Percentiles rank a stretch among this genome's conserved stretches.
Evolutionary conservation across 345 rosid genomes (phyloP).

Genomic region (Salix koriyanagi): DNA sequence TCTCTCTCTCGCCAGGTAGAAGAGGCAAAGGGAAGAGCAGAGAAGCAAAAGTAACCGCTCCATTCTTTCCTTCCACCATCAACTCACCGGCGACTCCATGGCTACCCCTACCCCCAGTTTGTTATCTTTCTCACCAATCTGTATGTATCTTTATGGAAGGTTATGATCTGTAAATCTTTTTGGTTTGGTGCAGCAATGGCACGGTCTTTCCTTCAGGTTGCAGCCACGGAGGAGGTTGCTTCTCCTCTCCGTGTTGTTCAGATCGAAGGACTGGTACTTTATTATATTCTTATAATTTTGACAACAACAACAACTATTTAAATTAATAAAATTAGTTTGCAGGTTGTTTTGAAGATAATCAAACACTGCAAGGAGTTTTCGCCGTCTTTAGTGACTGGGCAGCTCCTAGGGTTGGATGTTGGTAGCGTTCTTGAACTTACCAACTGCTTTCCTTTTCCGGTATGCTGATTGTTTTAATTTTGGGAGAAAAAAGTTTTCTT

Average conservation of each 20-base stretch:
- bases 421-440: conserved; percentile 98
- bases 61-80: background rate
- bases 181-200: conserved; percentile 32
- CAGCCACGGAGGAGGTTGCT: conserved; percentile 74
- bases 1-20: background rate
- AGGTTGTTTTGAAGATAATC: conserved; percentile 89
- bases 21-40: background rate
- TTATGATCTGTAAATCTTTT: background rate
- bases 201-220: conserved; percentile 83
- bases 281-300: background rate
- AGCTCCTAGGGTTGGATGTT: conserved; percentile 96
- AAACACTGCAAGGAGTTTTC: conserved; percentile 98
- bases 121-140: background rate
- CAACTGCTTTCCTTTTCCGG: conserved; percentile 98
- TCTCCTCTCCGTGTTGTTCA: conserved; percentile 94
- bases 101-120: background rate
- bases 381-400: conserved; percentile 93
- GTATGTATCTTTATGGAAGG: background rate
- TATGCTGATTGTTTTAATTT: conserved; percentile 14
- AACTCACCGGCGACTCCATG: background rate
- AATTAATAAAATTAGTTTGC: conserved; percentile 1
- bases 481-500: background rate
- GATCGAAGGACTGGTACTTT: conserved; percentile 89
- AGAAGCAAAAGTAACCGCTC: background rate
- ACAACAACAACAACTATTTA: background rate